Base-by-base conservation (phyloP, 352 stramenopile genomes). In the Globisporangium lucens region DNA sequence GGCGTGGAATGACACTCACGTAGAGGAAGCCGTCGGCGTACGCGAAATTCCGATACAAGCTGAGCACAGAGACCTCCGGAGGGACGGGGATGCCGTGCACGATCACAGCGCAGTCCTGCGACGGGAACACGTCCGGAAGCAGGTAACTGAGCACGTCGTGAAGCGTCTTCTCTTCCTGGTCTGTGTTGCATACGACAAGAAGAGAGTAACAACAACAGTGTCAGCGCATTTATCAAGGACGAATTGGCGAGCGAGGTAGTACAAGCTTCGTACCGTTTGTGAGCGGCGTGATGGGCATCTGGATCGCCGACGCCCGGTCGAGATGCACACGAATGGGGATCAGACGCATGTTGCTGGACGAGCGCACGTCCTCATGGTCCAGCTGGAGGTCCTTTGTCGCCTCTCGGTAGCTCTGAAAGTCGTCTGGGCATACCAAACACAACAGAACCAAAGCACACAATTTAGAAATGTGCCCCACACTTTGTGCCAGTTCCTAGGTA, bases 21-120 rank as follows among this genome's bases (percentile, higher is more conserved):
- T 95, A 90, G 53, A 95, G 72, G 58, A 94, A 95, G 41, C 85
- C 84, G 65, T 95, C 87, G 0, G 83, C 77, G 66, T 94, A 94
- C 3, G 69, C 75, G 65, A 94, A 91, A 51, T 69, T 68, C 12
- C 76, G 76, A 57, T 94, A 92, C 4, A 95, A 64, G 43, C 78
- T 73, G 24, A 87, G 65, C 24, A 95, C 76, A 22, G 85, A 80
- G 27, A 91, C 74, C 8, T 76, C 66, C 2, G 62, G 27, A 2
- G 80, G 85, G 9, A 93, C 72, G 12, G 30, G 17, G 58, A 94
- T 72, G 56, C 85, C 87, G 55, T 95, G 87, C 22, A 90, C 69
- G 20, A 90, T 61, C 12, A 89, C 52, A n/a, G 52, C 75, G 65
- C 27, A 13, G 27, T 52, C 20, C 3, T 56, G 24, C 9, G 63